Base-by-base conservation (phyloP, 805 yeast species). In the Ogataea henricii region DNA sequence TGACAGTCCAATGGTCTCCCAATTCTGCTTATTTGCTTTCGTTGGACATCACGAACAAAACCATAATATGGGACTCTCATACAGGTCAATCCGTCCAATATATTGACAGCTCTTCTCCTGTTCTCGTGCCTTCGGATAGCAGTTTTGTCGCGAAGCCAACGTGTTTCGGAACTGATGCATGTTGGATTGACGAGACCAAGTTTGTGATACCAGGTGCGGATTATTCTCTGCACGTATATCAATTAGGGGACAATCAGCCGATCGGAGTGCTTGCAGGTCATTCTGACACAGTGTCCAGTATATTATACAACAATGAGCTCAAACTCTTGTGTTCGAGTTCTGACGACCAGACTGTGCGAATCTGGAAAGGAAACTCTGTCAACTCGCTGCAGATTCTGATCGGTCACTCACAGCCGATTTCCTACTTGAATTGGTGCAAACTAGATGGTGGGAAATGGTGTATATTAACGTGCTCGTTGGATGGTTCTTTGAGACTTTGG, bases 401-500 rank as follows among this genome's bases (percentile, higher is more conserved):
- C 6, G 84, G 83, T 0, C 89, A 85, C 60, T 70, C 79, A 1
- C 78, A 82, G 47, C 81, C 88, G 22, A 71, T 83, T 7, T 69
- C 81, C 2, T 74, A 70, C 16, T 70, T 83, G 6, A 60, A 72
- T 40, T 82, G 96, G 96, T 45, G 84, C 43, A 56, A 68, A 50
- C 51, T 64, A 1, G 68, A 44, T 12, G 35, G 41, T 20, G 44
- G 42, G 17, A 38, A 44, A 9, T 62, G 65, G 65, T 49, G 27
- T 18, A 30, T 82, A 5, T 58, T 85, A 30, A 77, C 83, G 38
- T 73, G 82, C 2, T 82, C 94, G 1, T 68, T 87, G 64, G 95
- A 90, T 55, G 89, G 94, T 0, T 70, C 84, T 0, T 68, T 85
- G 1, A 75, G 85, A 49, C 54, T 87, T 0, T 88, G 96, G 95